Conservation (phyloP, 495 filamentous ascomycete genomes). For the Xeromyces bisporus region DNA sequence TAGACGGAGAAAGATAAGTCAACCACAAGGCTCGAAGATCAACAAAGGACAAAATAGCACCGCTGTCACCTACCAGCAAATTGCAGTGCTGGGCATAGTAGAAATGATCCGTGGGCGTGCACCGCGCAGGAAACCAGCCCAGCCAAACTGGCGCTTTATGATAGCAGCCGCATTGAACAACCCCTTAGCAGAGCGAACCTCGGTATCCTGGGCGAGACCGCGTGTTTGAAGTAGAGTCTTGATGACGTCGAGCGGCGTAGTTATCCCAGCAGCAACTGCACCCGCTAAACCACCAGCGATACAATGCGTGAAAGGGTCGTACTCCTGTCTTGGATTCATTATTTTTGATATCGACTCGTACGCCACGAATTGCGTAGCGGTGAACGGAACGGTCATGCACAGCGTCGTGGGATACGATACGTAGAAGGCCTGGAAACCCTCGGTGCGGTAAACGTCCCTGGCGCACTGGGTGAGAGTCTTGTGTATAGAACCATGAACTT, state of each 20-base stretch:
- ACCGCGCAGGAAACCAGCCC: slow-evolving; percentile 79
- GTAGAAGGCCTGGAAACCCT: slow-evolving; percentile 89
- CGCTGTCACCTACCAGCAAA: slow-evolving; percentile 70
- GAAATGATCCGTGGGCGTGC: slow-evolving; percentile 82
- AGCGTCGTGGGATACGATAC: slow-evolving; percentile 96
- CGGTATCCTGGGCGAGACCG: slow-evolving; percentile 60
- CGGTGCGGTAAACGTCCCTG: slow-evolving; percentile 63
- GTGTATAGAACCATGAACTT: slow-evolving; percentile 89
- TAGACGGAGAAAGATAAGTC: slow-evolving; percentile 12
- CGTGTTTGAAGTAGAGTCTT: slow-evolving; percentile 94
- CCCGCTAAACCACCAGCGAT: slow-evolving; percentile 82
- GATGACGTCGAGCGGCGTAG: slow-evolving; percentile 91
- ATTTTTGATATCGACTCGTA: slow-evolving; percentile 92
- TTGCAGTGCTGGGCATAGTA: slow-evolving; percentile 95
- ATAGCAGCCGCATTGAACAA: slow-evolving; percentile 67
- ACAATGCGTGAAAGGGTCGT: slow-evolving; percentile 87
- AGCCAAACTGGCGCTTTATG: slow-evolving; percentile 70
- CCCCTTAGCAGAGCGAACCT: slow-evolving; percentile 72
- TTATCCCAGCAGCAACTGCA: slow-evolving; percentile 81
- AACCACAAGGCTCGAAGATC: neutral
- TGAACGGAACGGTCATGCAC: slow-evolving; percentile 97
- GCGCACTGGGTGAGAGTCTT: slow-evolving; percentile 73
- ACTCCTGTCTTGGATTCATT: slow-evolving; percentile 68
- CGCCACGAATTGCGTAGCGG: slow-evolving; percentile 85
- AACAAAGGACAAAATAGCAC: neutral